Conservation (phyloP, 768 basidiomycete genomes). For the Boletus edulis region DNA sequence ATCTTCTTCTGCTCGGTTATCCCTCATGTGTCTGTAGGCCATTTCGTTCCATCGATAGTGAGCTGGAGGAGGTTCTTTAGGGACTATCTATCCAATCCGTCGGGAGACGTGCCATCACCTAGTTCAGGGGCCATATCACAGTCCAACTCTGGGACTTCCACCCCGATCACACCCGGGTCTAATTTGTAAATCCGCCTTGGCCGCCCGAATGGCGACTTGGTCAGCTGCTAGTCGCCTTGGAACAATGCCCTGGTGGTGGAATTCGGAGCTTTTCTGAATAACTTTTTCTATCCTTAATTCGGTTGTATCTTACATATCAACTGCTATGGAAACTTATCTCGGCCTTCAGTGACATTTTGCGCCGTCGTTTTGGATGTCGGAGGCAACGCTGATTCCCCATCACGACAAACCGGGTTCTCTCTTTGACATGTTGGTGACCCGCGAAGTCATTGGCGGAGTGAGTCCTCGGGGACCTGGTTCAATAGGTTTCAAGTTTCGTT, state of each 20-base stretch:
- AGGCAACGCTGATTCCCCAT: neutral
- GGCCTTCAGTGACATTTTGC: neutral
- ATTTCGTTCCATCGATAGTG: constrained; percentile 79
- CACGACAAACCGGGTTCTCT: neutral
- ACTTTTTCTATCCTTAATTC: neutral
- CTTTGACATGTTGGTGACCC: neutral
- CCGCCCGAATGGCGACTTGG: neutral
- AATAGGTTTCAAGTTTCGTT: neutral
- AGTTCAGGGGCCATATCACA: constrained; percentile 29
- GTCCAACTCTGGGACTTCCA: constrained; percentile 47
- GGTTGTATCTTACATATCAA: neutral
- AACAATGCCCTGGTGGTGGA: neutral
- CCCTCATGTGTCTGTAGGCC: constrained; percentile 45
- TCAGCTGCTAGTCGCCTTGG: neutral
- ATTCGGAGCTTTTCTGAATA: neutral
- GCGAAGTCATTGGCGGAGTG: neutral
- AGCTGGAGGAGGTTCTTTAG: constrained; percentile 75
- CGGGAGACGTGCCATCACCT: constrained; percentile 46
- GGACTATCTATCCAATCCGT: constrained; percentile 59
- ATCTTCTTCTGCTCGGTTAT: neutral
- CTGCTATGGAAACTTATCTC: neutral
- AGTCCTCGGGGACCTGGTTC: neutral
- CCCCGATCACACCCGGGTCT: constrained; percentile 32
- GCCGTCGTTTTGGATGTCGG: neutral
- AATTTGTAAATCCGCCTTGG: constrained; percentile 1